These are phyloP conservation scores for Alternaria tenuissima DNA, from an alignment of 2,329 filamentous ascomycete genomes.

Conservation along the genomic window DNA sequence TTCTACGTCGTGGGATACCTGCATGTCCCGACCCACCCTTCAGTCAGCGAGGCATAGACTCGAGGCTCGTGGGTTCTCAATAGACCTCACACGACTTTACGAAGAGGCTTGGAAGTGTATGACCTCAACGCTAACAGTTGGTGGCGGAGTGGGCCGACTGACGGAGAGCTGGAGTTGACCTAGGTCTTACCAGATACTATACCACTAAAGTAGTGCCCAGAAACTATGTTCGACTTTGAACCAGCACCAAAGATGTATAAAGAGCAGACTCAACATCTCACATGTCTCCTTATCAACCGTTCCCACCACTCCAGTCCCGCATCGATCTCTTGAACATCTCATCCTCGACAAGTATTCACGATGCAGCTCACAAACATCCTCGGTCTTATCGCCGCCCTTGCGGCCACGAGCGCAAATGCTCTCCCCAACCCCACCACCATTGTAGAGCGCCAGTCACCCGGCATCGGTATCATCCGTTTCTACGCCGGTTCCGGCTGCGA, in stretches of 20 bases:
- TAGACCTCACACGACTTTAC: background rate
- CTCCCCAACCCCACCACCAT: background rate
- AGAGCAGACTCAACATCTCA: no score
- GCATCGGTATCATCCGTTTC: conserved; percentile 11
- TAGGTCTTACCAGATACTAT: background rate
- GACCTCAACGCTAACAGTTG: background rate
- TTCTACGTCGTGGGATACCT: background rate
- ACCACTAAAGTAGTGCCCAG: background rate
- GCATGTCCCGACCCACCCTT: background rate
- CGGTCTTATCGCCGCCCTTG: background rate
- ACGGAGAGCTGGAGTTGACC: background rate
- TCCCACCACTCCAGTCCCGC: background rate
- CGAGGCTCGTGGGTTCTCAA: background rate
- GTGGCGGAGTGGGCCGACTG: conserved; percentile 1
- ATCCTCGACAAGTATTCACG: background rate
- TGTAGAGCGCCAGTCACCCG: background rate
- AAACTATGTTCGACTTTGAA: background rate
- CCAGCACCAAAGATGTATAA: background rate
- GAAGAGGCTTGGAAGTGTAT: conserved; percentile 1
- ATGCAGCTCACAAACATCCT: conserved; percentile 14
- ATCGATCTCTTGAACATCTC: background rate
- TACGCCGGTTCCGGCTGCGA: conserved; percentile 8
- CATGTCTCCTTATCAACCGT: background rate
- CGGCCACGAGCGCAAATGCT: conserved; percentile 4
- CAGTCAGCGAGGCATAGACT: background rate